Percentiles rank a stretch among this genome's conserved stretches.
These are phyloP conservation scores for Fragaria nilgerrensis DNA, from an alignment of 306 rosid genomes.

Conservation along the genomic window DNA sequence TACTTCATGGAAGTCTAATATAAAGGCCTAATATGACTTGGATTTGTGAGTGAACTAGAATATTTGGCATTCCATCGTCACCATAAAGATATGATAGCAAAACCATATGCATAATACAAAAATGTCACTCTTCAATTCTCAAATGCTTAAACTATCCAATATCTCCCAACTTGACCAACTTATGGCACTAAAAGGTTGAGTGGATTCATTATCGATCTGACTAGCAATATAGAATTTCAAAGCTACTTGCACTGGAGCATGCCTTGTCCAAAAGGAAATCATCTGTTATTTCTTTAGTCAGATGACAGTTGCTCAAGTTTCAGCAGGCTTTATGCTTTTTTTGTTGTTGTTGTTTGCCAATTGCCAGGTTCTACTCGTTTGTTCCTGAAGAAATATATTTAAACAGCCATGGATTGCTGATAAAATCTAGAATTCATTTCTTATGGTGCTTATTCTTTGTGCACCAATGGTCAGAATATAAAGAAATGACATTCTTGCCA, in stretches of 20 bases:
- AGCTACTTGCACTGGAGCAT: background rate
- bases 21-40: background rate
- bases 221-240: background rate
- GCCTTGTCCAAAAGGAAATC: background rate
- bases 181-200: background rate
- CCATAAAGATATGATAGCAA: background rate
- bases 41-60: constrained; percentile 3
- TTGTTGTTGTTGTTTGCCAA: background rate
- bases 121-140: background rate
- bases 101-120: background rate
- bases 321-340: background rate
- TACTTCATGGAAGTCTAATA: background rate
- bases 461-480: background rate
- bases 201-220: background rate
- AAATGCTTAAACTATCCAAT: background rate
- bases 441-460: background rate
- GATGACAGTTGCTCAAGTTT: background rate
- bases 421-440: background rate
- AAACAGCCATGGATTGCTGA: background rate
- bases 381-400: background rate
- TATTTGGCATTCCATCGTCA: background rate
- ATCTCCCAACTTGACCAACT: background rate
- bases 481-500: background rate
- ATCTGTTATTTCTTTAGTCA: background rate
- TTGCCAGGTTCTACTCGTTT: background rate